phyloP scores from a whole-genome alignment of 768 basidiomycete genomes.

The Podaxis sp. region DNA sequence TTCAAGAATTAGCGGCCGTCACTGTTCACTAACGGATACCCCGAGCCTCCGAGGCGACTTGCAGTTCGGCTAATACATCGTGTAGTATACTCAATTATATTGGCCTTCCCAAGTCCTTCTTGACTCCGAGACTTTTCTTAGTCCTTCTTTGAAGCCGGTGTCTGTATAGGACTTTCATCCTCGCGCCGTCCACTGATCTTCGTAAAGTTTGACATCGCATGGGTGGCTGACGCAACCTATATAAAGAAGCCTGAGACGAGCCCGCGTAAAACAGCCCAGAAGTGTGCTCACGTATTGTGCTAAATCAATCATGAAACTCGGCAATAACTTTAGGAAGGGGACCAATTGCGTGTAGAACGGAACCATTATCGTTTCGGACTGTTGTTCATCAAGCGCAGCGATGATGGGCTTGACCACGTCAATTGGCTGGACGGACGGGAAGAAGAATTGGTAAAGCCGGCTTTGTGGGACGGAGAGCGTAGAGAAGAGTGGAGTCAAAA shows the following conservation, averaged over 20 bases:
- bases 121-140: conserved; percentile 13
- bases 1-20: not conserved
- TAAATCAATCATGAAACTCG: conserved; percentile 75
- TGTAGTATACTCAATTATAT: not conserved
- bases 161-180: conserved; percentile 44
- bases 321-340: conserved; percentile 55
- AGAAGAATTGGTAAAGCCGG: conserved; percentile 65
- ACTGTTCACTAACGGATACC: not conserved
- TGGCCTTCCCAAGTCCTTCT: not conserved
- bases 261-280: not conserved
- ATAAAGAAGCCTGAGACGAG: conserved; percentile 6
- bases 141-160: conserved; percentile 20
- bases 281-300: conserved; percentile 62
- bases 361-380: conserved; percentile 66
- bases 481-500: conserved; percentile 79
- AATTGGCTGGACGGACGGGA: conserved; percentile 72
- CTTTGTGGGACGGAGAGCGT: conserved; percentile 49
- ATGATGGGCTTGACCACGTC: conserved; percentile 82
- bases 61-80: not conserved
- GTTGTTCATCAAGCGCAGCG: conserved; percentile 75
- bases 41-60: not conserved
- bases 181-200: conserved; percentile 61
- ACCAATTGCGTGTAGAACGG: conserved; percentile 72
- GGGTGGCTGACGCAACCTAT: conserved; percentile 69
- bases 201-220: conserved; percentile 65